Evolutionary conservation across 1,284 basidiomycete species (phyloP), one percentile per base, ranked within the genome.

Genomic region (Tylopilus sp.): DNA sequence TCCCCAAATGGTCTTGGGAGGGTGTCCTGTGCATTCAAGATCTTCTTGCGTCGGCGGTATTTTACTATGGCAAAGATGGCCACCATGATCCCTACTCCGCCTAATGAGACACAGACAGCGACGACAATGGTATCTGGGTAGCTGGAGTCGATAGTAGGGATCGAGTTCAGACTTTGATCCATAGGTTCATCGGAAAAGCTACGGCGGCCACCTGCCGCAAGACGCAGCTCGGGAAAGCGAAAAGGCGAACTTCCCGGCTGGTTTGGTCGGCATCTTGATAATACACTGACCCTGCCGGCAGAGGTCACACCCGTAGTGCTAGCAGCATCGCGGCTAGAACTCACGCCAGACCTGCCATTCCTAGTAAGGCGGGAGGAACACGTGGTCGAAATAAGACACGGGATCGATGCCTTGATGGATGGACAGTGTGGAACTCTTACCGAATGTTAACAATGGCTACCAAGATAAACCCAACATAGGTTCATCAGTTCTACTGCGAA

Each of bases 1-100:
- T 61, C 22, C n/a, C 66, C 67, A 57, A 73, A 76, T 3, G 74
- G 74, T 53, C 75, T 75, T 13, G 77, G 75, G 29, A 62, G 63
- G 22, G 71, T 71, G 26, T 79, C 74, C 54, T 76, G 74, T 3
- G 67, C 68, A 51, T 57, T 62, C 38, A 67, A 33, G 33, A 62
- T 2, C 19, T 66, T 65, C 52, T 39, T 64, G 47, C 66, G 67
- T 36, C 59, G 67, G 29, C 67, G 69, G 53, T 36, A 59, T 51
- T 41, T 64, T 26, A 71, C 24, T 47, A 70, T 52, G 49, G 51
- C 63, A 57, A 61, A 66, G 57, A 65, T 59, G 26, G 38, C 49
- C n/a, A 49, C 60, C 44, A 75, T 13, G 13, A 77, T 32, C 12
- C 63, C 68, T 10, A 51, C 56, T 7, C 74, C 76, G 6, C 67